Evolutionary conservation across 108 stramenopile genomes (phyloP), one percentile per base, ranked within the genome.

Genomic region (Craspedostauros australis): DNA sequence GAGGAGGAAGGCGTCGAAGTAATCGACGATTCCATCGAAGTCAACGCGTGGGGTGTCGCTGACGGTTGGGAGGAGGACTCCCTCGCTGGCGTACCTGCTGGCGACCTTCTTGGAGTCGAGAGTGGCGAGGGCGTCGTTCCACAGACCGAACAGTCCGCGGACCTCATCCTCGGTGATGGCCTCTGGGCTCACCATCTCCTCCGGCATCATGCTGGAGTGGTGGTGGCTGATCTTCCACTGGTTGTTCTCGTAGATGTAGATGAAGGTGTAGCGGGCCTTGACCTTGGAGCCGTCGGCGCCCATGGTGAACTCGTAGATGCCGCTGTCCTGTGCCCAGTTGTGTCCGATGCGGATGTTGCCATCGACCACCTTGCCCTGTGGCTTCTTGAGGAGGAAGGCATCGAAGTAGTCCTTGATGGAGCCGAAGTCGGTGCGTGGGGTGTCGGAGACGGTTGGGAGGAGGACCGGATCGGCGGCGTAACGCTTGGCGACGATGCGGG

Each of bases 121-220:
- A 6, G 78, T 79, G 23, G 70, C 78, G 20, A 79, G 56, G 6
- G 78, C 78, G 47, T 79, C 71, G 43, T 79, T 79, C 78, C 78
- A 79, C 5, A 76, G 55, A 25, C 28, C 21, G 62, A 76, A 72
- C 11, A 76, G 39, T 14, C 39, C 49, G 0, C 60, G 51, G 15
- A 68, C 66, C 43, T 72, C 62, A 16, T 54, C 57, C 39, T 76
- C 66, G 20, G 60, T 68, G 44, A 74, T 74, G 29, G 54, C 54
- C 3, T 4, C 20, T 5, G 25, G 53, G 23, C 55, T 61, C 9
- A 36, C 47, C 50, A 51, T 52, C 20, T 52, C 62, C 56, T 75
- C 74, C 8, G 74, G 74, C 74, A 75, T 70, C 0, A 66, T 58
- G 28, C 60, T 62, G 26, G 69, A 70, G 30, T 75, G 74, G 47